Evolutionary conservation across 129 eudicot species (phyloP).

Genomic region (Smallanthus sonchifolius): DNA sequence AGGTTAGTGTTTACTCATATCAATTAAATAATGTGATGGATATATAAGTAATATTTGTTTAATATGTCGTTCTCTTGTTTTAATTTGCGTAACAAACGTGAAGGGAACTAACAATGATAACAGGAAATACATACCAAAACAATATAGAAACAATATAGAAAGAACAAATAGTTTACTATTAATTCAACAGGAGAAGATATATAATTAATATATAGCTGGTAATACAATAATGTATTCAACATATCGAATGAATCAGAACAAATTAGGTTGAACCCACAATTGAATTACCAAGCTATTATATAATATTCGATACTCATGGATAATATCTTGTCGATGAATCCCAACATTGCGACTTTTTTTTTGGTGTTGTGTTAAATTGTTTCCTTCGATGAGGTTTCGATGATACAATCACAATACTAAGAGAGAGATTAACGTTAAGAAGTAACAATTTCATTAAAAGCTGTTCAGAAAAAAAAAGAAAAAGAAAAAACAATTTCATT

Average conservation of each 20-base stretch:
- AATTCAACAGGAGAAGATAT: not conserved
- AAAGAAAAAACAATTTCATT: not conserved
- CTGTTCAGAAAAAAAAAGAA: no score
- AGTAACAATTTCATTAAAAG: not conserved
- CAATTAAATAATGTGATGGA: not conserved
- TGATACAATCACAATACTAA: not conserved
- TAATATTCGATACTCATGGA: no score
- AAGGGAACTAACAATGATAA: not conserved
- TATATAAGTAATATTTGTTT: not conserved
- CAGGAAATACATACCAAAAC: not conserved
- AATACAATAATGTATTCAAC: not conserved
- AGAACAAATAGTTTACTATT: not conserved
- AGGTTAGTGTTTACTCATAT: not conserved
- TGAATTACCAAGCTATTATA: no score
- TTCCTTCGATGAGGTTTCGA: not conserved
- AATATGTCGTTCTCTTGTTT: not conserved
- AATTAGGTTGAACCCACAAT: not conserved
- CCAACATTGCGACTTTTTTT: no score
- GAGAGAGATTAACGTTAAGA: not conserved
- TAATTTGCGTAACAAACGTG: not conserved
- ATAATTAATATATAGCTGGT: not conserved
- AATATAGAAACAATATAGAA: not conserved
- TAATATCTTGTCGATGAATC: no score
- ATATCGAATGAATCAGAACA: not conserved
- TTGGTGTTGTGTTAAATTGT: no score